A percentile compares a stretch with the other conserved stretches of the same genome.
phyloP scores from a whole-genome alignment of 768 basidiomycete genomes.

The Chiua virens region DNA sequence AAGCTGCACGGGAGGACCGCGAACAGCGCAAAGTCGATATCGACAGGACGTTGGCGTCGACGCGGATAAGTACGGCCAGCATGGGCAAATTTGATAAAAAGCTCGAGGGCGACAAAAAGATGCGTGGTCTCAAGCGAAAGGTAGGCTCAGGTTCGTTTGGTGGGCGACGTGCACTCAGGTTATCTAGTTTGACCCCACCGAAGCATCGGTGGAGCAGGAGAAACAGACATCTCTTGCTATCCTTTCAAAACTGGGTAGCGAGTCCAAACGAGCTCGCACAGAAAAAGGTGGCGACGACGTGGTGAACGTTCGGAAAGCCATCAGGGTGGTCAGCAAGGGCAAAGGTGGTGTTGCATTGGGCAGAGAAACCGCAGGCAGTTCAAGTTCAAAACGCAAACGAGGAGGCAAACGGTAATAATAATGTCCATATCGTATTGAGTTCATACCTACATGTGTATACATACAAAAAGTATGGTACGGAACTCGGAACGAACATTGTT shows the following conservation, averaged over 20 bases:
- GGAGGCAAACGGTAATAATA: constrained; percentile 27
- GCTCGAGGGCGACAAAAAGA: constrained; percentile 89
- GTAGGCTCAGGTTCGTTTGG: constrained; percentile 36
- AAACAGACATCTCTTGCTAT: constrained; percentile 71
- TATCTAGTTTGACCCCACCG: constrained; percentile 80
- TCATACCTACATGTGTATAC: constrained; percentile 20
- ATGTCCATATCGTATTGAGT: constrained; percentile 4
- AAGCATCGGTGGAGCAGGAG: constrained; percentile 63
- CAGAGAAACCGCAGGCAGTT: constrained; percentile 35
- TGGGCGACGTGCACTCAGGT: background rate
- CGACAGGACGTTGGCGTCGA: constrained; percentile 71
- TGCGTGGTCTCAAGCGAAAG: constrained; percentile 90
- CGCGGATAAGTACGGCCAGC: constrained; percentile 85
- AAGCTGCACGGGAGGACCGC: constrained; percentile 36
- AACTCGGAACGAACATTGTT: background rate
- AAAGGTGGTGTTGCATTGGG: constrained; percentile 61
- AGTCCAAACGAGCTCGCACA: constrained; percentile 52
- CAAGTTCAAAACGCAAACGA: constrained; percentile 24
- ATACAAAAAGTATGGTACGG: constrained; percentile 20
- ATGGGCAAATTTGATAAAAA: constrained; percentile 93
- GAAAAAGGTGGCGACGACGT: constrained; percentile 49
- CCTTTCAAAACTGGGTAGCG: constrained; percentile 74
- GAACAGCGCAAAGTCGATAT: constrained; percentile 68
- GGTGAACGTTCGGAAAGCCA: constrained; percentile 87
- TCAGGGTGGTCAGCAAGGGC: constrained; percentile 72